Percentiles rank a stretch among this genome's conserved stretches.
Conservation (phyloP, 2,329 filamentous ascomycete genomes). For the Canariomyces notabilis region DNA sequence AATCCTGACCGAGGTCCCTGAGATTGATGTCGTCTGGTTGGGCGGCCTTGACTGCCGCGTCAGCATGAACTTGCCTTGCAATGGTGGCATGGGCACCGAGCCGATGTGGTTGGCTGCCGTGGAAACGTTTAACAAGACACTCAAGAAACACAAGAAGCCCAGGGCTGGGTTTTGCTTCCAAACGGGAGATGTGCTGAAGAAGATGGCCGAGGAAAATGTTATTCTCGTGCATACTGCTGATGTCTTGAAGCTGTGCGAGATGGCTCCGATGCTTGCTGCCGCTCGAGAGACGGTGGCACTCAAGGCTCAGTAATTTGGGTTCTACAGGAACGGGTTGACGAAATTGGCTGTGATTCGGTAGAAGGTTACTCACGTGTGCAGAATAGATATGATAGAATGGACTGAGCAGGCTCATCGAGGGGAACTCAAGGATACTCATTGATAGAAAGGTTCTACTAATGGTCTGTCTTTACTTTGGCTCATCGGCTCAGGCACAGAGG, state of each 20-base stretch:
- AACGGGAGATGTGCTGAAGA: slow-evolving; percentile 2
- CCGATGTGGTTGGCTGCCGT: slow-evolving; percentile 38
- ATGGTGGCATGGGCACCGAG: slow-evolving; percentile 33
- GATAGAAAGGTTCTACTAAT: no score
- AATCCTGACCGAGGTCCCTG: slow-evolving; percentile 41
- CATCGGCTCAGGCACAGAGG: no score
- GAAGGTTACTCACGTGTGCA: no score
- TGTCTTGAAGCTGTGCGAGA: slow-evolving; percentile 13
- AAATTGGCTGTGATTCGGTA: no score
- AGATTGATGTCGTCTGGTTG: slow-evolving; percentile 45
- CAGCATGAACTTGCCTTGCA: slow-evolving; percentile 38
- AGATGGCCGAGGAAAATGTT: slow-evolving; percentile 10
- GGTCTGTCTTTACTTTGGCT: no score
- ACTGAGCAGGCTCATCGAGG: no score
- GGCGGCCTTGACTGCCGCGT: slow-evolving; percentile 40
- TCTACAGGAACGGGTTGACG: no score
- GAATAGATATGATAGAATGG: no score
- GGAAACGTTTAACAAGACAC: slow-evolving; percentile 33
- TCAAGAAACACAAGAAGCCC: slow-evolving; percentile 45
- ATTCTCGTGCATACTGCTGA: slow-evolving; percentile 15
- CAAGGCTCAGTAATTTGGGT: no score
- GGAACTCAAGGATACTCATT: no score
- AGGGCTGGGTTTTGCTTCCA: slow-evolving; percentile 16
- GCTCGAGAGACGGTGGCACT: slow-evolving; percentile 14
- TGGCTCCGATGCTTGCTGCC: slow-evolving; percentile 8